Base-by-base conservation (phyloP, 1,284 basidiomycete species). In the Puccinia hordei region DNA sequence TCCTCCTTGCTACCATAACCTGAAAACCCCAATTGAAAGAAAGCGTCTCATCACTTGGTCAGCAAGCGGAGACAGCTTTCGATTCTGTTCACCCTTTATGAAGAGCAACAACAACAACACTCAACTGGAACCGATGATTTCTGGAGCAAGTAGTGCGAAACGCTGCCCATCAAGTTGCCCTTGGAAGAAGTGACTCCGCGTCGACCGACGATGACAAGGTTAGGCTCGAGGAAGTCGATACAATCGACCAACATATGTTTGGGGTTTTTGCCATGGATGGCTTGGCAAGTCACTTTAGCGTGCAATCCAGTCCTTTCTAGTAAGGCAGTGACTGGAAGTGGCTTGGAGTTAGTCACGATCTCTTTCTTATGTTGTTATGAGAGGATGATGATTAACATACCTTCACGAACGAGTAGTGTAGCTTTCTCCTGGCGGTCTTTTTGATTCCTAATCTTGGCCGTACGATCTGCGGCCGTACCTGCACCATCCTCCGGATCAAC, bases 71-170 rank as follows among this genome's bases (percentile, higher is more conserved):
- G 51, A 4, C 19, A 30, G 51, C n/a, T n/a, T n/a, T n/a, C n/a
- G n/a, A n/a, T n/a, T n/a, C n/a, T n/a, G n/a, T n/a, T n/a, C n/a
- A 4, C 4, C n/a, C 51, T 53, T 15, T 49, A 19, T 49, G 41
- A 35, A 44, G n/a, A 24, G 9, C n/a, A 78, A 53, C 19, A 63
- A 30, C 30, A 15, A 19, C n/a, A 69, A 24, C n/a, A 72, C 77
- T 79, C 55, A 79, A 78, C 77, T 71, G 77, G 77, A 2, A 79
- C 68, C 9, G 77, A 79, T 24, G 77, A 79, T 72, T 79, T 79
- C 46, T 79, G 77, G 4, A 79, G 53, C 27, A 79, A 35, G 57
- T 79, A 63, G n/a, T 79, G 77, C 6, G 65, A 79, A 33, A 79
- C 77, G 30, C 51, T 71, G 8, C 77, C 77, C 77, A 79, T 79